phyloP scores from a whole-genome alignment of 306 rosid genomes.

The Acacia crassicarpa region DNA sequence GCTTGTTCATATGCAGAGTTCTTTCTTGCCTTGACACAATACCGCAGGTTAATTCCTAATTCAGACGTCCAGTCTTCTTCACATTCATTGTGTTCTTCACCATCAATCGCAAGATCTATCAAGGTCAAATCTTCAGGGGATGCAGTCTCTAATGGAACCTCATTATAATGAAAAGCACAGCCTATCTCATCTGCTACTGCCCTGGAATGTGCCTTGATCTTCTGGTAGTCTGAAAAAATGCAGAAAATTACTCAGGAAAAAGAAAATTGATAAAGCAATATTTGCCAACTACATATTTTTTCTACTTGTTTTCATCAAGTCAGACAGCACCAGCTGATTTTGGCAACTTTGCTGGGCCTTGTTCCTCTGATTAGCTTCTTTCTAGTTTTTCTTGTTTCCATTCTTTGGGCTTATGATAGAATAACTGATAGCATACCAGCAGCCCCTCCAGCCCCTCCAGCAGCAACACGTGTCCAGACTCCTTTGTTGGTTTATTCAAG shows the following conservation, averaged over 20 bases:
- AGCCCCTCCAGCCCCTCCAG: too few relatives aligned
- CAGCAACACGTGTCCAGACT: too few relatives aligned
- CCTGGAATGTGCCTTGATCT: slow-evolving; percentile 85
- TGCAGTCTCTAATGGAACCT: slow-evolving; percentile 74
- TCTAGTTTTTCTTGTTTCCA: neutral
- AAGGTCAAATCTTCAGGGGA: slow-evolving; percentile 76
- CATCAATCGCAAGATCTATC: slow-evolving; percentile 88
- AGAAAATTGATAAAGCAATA: neutral
- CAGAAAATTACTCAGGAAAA: slow-evolving; percentile 20
- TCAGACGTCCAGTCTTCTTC: slow-evolving; percentile 92
- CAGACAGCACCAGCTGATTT: neutral
- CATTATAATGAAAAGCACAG: slow-evolving; percentile 60
- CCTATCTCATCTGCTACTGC: slow-evolving; percentile 88
- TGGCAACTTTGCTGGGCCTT: neutral
- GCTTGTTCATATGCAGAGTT: slow-evolving; percentile 63
- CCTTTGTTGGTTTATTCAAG: too few relatives aligned
- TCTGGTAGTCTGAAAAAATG: slow-evolving; percentile 74
- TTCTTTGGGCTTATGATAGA: neutral
- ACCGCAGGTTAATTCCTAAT: slow-evolving; percentile 77
- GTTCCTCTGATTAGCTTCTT: neutral
- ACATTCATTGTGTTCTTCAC: slow-evolving; percentile 55
- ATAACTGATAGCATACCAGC: too few relatives aligned
- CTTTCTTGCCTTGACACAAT: slow-evolving; percentile 76
- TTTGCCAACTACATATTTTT: slow-evolving; percentile 11
- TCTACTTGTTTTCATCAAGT: slow-evolving; percentile 22